Base-by-base conservation (phyloP, 176 grass and related monocot species). In the Aegilops sharonensis region DNA sequence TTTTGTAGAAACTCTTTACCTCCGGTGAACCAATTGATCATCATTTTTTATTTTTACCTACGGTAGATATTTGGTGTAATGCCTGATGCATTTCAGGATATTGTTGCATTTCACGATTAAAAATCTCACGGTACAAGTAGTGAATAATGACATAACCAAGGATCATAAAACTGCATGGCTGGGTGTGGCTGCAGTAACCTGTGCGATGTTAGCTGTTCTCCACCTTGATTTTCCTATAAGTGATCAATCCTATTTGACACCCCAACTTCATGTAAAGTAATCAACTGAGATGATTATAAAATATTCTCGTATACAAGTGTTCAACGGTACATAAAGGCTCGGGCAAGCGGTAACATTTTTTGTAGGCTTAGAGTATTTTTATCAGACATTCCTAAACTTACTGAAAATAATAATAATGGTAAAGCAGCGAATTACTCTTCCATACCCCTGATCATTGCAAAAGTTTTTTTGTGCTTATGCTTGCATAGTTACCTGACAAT, bases 1-100 rank as follows among this genome's bases (percentile, higher is more conserved):
- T 70, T 75, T 76, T 48, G 24, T 85, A 85, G 30, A 61, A 54
- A 54, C 34, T 64, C 52, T 37, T 50, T 48, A 65, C 65, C 72
- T 75, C 37, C 39, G 18, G 11, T 43, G 34, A 73, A 17, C 52
- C 32, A 63, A 72, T 73, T 73, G 70, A 47, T 27, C 11, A 15
- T 9, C 21, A 74, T 61, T 48, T 59, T 5, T 4, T 6, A 25
- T 52, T 85, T 64, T 78, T 23, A 34, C 10, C 11, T 36, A 52
- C 32, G 8, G 62, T 85, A 48, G 6, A 24, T 84, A 23, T 65
- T 65, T 21, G 3, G 27, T 75, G 54, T 40, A 75, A 32, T 61
- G 24, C 69, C 56, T 45, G 29, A 47, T 75, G 17, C 11, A 20
- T 40, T 56, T 72, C 2, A 10, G 15, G 14, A 34, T 68, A 73